These are phyloP conservation scores for Triadica sebifera DNA, from an alignment of 345 rosid species.

Conservation along the genomic window DNA sequence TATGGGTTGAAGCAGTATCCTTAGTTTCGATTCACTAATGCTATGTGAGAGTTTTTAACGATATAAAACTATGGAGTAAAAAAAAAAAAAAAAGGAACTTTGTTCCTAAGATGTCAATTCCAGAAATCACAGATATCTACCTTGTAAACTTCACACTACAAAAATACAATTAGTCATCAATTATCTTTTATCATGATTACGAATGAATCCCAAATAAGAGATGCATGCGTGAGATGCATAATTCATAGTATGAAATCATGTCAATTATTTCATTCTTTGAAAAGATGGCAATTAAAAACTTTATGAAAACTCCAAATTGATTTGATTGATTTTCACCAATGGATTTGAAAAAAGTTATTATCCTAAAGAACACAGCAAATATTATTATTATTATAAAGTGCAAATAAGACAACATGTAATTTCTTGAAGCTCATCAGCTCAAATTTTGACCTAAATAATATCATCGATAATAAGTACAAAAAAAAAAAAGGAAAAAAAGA, in stretches of 20 bases:
- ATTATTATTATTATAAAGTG: neutral
- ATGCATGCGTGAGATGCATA: neutral
- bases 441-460: neutral
- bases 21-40: no score
- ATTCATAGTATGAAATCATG: slow-evolving; percentile 11
- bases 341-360: neutral
- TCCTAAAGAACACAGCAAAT: neutral
- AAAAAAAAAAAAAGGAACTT: no score
- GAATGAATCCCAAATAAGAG: no score
- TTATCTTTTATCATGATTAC: no score
- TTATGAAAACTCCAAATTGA: neutral
- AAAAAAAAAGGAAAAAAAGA: no score
- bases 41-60: no score
- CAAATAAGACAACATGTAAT: neutral
- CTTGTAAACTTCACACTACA: no score
- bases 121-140: no score
- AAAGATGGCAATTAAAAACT: neutral
- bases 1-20: no score
- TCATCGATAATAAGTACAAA: neutral
- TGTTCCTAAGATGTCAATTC: no score
- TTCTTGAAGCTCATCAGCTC: neutral
- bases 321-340: neutral
- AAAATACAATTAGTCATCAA: no score
- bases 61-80: no score
- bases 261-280: slow-evolving; percentile 8